Conservation (phyloP, 768 basidiomycete genomes). For the Austroboletus festivus region DNA sequence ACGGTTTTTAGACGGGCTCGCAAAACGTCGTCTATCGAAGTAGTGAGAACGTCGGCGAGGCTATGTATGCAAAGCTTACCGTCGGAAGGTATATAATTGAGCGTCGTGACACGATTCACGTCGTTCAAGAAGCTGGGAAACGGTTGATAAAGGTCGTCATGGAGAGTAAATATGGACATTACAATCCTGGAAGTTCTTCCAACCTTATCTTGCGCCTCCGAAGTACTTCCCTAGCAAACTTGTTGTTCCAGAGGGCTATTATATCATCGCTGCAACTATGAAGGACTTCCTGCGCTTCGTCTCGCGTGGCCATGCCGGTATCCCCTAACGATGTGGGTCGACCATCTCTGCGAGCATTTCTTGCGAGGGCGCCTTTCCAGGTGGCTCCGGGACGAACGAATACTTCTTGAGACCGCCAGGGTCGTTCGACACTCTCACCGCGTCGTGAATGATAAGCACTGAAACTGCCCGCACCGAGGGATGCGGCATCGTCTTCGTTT, state of each 20-base stretch:
- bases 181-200: slow-evolving; percentile 54
- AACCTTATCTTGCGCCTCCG: slow-evolving; percentile 43
- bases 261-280: slow-evolving; percentile 42
- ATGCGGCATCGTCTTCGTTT: slow-evolving; percentile 49
- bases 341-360: slow-evolving; percentile 21
- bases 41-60: neutral
- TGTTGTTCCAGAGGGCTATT: slow-evolving; percentile 44
- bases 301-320: slow-evolving; percentile 25
- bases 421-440: slow-evolving; percentile 18
- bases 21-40: slow-evolving; percentile 46
- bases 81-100: slow-evolving; percentile 45
- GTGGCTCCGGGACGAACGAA: slow-evolving; percentile 59
- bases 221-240: slow-evolving; percentile 41
- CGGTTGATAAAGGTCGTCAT: neutral
- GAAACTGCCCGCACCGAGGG: slow-evolving; percentile 14
- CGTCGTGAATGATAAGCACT: slow-evolving; percentile 18
- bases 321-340: slow-evolving; percentile 28
- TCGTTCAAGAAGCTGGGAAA: slow-evolving; percentile 46
- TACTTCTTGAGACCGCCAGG: slow-evolving; percentile 32
- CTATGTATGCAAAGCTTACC: slow-evolving; percentile 27
- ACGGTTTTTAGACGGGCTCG: slow-evolving; percentile 58
- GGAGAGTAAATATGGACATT: slow-evolving; percentile 9
- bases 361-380: slow-evolving; percentile 61
- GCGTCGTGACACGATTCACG: slow-evolving; percentile 44
- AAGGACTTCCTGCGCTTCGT: slow-evolving; percentile 42